These are phyloP conservation scores for Apiospora marii DNA, from an alignment of 2,329 filamentous ascomycete genomes.

Conservation along the genomic window DNA sequence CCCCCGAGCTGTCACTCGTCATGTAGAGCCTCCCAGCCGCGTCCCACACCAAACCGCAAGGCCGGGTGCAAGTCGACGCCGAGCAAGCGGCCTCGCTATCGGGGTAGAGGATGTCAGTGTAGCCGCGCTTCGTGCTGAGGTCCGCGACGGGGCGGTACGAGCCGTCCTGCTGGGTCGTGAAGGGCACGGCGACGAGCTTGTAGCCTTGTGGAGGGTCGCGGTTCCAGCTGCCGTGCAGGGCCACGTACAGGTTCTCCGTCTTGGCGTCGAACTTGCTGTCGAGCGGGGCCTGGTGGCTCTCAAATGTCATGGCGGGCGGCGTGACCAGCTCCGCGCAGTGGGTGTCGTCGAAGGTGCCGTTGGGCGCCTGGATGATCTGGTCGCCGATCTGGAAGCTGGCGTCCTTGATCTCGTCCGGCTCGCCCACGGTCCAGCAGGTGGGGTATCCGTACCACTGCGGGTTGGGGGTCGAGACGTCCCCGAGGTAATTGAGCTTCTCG, in stretches of 20 bases:
- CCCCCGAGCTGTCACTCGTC: slow-evolving; percentile 61
- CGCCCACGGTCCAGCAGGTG: slow-evolving; percentile 47
- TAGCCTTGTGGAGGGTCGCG: slow-evolving; percentile 46
- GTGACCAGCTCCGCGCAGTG: slow-evolving; percentile 34
- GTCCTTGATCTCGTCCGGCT: slow-evolving; percentile 48
- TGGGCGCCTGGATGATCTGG: slow-evolving; percentile 43
- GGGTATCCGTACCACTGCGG: slow-evolving; percentile 69
- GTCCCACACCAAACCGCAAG: slow-evolving; percentile 55
- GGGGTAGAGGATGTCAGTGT: slow-evolving; percentile 59
- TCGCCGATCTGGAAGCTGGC: slow-evolving; percentile 41
- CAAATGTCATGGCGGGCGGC: slow-evolving; percentile 55
- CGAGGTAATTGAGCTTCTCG: slow-evolving; percentile 72
- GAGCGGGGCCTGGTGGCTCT: slow-evolving; percentile 69
- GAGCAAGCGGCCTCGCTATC: slow-evolving; percentile 52
- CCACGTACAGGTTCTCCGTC: slow-evolving; percentile 64
- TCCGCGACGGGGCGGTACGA: slow-evolving; percentile 39
- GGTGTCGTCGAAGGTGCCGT: slow-evolving; percentile 37
- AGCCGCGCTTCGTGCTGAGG: slow-evolving; percentile 48
- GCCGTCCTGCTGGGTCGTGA: slow-evolving; percentile 39
- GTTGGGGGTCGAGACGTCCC: slow-evolving; percentile 59
- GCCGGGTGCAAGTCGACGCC: slow-evolving; percentile 57
- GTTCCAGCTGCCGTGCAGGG: slow-evolving; percentile 68
- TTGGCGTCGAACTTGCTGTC: slow-evolving; percentile 68
- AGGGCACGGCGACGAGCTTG: slow-evolving; percentile 46
- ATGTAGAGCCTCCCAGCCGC: slow-evolving; percentile 59